Percentiles rank a stretch among this genome's conserved stretches.
These are phyloP conservation scores for Apiospora hydei DNA, from an alignment of 2,329 filamentous ascomycete species.

Conservation along the genomic window DNA sequence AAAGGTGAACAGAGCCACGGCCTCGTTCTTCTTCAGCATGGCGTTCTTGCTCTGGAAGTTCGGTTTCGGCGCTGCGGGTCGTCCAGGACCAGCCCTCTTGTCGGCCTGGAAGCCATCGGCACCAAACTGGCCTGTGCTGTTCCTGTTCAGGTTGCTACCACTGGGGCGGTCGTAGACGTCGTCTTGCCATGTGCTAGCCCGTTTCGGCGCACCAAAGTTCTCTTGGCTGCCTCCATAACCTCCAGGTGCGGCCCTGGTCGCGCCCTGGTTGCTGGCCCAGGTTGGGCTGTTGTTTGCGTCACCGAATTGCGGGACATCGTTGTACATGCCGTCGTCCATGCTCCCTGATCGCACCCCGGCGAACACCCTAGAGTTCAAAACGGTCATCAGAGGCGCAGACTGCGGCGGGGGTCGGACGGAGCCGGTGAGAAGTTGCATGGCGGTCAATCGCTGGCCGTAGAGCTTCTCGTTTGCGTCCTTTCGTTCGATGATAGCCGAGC, in stretches of 20 bases:
- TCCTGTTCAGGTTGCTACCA: conserved; percentile 51
- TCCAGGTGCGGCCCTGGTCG: conserved; percentile 34
- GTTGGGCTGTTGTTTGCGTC: conserved; percentile 81
- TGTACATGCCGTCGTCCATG: conserved; percentile 79
- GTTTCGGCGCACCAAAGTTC: conserved; percentile 63
- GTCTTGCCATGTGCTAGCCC: conserved; percentile 77
- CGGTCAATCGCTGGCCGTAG: conserved; percentile 84
- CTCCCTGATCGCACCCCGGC: conserved; percentile 63
- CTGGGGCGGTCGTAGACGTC: conserved; percentile 72
- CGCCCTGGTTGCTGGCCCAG: conserved; percentile 81
- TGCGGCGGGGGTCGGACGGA: conserved; percentile 79
- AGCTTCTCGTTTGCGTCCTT: conserved; percentile 97
- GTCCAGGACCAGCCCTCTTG: conserved; percentile 67
- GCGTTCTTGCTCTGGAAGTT: conserved; percentile 71
- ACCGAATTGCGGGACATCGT: conserved; percentile 90
- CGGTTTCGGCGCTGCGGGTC: conserved; percentile 89
- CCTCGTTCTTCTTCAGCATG: conserved; percentile 75
- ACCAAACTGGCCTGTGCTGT: conserved; percentile 58
- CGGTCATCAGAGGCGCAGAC: conserved; percentile 82
- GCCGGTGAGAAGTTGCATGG: conserved; percentile 81
- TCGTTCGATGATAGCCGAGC: conserved; percentile 90
- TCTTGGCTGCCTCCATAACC: conserved; percentile 43
- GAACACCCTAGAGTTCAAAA: conserved; percentile 87
- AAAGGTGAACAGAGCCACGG: conserved; percentile 90
- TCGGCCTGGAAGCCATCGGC: conserved; percentile 56